Conservation (phyloP, 2,329 filamentous ascomycete species). For the Penicillium sp. region DNA sequence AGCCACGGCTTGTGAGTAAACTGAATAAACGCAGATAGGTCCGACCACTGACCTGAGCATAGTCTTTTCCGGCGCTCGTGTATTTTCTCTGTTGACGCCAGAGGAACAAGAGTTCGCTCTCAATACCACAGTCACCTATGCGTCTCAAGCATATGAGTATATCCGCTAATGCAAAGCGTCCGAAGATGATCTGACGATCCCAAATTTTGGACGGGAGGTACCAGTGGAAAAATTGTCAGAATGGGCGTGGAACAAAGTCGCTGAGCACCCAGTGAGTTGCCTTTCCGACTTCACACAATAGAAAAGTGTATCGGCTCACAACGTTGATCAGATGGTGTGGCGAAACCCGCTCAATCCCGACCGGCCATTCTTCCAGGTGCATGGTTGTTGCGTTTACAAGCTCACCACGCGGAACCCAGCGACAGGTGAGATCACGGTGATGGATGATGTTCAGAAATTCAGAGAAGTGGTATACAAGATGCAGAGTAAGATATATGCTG, state of each 20-base stretch:
- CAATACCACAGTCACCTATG: conserved; percentile 13
- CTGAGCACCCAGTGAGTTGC: conserved; percentile 11
- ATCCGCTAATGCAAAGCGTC: conserved; percentile 13
- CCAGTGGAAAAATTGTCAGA: conserved; percentile 9
- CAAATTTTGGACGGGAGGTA: conserved; percentile 3
- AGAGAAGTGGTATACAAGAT: conserved; percentile 12
- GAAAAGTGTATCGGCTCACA: background rate
- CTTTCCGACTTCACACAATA: background rate
- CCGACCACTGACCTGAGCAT: background rate
- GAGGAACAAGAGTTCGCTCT: conserved; percentile 15
- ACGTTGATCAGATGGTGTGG: conserved; percentile 10
- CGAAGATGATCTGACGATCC: conserved; percentile 9
- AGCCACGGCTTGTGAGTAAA: conserved; percentile 11
- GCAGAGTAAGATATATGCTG: conserved; percentile 14
- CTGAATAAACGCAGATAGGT: background rate
- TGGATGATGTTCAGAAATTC: conserved; percentile 11
- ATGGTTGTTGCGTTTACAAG: conserved; percentile 16
- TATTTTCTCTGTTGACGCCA: conserved; percentile 4
- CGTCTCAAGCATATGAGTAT: conserved; percentile 11
- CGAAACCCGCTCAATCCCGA: conserved; percentile 11
- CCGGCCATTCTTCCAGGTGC: conserved; percentile 12
- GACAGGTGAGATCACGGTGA: conserved; percentile 9
- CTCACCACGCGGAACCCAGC: conserved; percentile 7
- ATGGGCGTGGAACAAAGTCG: conserved; percentile 12
- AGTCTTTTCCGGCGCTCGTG: conserved; percentile 14